Percentiles rank a stretch among this genome's conserved stretches.
Conservation (phyloP, 495 filamentous ascomycete species). For the Astrocystis sublimbata region DNA sequence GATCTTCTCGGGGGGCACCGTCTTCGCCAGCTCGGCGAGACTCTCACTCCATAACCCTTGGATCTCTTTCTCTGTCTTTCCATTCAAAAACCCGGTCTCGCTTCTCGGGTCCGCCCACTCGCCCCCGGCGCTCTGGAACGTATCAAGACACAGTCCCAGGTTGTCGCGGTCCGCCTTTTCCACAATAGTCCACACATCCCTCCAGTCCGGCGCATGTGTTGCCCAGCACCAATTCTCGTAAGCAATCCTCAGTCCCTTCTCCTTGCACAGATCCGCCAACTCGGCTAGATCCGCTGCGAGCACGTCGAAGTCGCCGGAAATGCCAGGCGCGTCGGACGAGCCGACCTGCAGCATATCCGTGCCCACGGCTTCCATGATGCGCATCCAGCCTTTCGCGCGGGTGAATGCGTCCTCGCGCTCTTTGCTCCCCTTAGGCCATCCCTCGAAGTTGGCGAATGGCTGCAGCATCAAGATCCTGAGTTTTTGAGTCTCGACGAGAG, state of each 20-base stretch:
- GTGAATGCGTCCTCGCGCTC: conserved; percentile 66
- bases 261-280: conserved; percentile 63
- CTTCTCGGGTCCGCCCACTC: conserved; percentile 80
- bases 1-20: conserved; percentile 70
- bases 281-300: conserved; percentile 63
- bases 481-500: conserved; percentile 51
- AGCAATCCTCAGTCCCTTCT: conserved; percentile 59
- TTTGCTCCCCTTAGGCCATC: conserved; percentile 60
- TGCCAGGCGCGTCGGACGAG: conserved; percentile 62
- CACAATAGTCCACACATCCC: conserved; percentile 67
- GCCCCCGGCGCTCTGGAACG: conserved; percentile 74
- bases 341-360: conserved; percentile 80
- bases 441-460: conserved; percentile 80
- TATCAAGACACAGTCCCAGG: conserved; percentile 77
- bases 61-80: conserved; percentile 34
- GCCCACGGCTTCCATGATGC: conserved; percentile 69
- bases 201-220: conserved; percentile 68
- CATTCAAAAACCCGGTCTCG: conserved; percentile 45
- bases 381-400: conserved; percentile 67
- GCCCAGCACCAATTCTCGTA: conserved; percentile 92
- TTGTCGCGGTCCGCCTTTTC: conserved; percentile 61
- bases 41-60: conserved; percentile 51
- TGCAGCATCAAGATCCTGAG: conserved; percentile 74
- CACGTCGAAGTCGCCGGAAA: conserved; percentile 40
- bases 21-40: conserved; percentile 53